Conservation (phyloP, 805 yeast genomes). For the Saccharomyces mikatae region DNA sequence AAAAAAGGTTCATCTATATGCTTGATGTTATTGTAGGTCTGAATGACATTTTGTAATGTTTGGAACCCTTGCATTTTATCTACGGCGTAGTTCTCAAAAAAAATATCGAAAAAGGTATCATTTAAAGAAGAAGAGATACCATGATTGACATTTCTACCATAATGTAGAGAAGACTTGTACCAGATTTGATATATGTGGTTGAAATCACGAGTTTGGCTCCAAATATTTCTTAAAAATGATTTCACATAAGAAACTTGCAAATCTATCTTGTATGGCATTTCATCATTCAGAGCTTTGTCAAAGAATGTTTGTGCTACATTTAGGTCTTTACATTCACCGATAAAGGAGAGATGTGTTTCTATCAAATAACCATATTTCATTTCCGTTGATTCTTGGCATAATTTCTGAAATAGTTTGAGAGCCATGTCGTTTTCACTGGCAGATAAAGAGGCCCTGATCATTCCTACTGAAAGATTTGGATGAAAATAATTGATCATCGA, state of each 20-base stretch:
- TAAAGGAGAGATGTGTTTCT: slow-evolving; percentile 69
- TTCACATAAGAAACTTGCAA: slow-evolving; percentile 69
- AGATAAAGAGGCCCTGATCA: slow-evolving; percentile 64
- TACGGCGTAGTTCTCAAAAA: slow-evolving; percentile 49
- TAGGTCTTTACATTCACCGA: slow-evolving; percentile 69
- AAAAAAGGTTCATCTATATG: slow-evolving; percentile 73
- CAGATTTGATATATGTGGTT: slow-evolving; percentile 54
- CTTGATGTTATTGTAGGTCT: slow-evolving; percentile 47
- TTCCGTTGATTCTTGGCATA: slow-evolving; percentile 45
- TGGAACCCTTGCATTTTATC: slow-evolving; percentile 46
- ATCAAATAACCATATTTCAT: slow-evolving; percentile 46
- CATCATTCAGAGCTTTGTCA: slow-evolving; percentile 58
- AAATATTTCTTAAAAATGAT: slow-evolving; percentile 52
- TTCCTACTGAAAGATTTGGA: slow-evolving; percentile 53
- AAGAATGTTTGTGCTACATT: slow-evolving; percentile 65
- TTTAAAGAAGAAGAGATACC: slow-evolving; percentile 68
- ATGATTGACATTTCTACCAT: slow-evolving; percentile 50
- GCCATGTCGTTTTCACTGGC: slow-evolving; percentile 62
- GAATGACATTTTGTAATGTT: slow-evolving; percentile 49
- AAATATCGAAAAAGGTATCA: slow-evolving; percentile 58
- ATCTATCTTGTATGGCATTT: slow-evolving; percentile 64
- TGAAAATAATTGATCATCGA: slow-evolving; percentile 28
- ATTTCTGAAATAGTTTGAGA: slow-evolving; percentile 50
- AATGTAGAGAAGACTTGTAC: slow-evolving; percentile 52
- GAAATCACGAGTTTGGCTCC: slow-evolving; percentile 49